Evolutionary conservation across 2,329 filamentous ascomycete genomes (phyloP).

Genomic region (Alternaria sp.): DNA sequence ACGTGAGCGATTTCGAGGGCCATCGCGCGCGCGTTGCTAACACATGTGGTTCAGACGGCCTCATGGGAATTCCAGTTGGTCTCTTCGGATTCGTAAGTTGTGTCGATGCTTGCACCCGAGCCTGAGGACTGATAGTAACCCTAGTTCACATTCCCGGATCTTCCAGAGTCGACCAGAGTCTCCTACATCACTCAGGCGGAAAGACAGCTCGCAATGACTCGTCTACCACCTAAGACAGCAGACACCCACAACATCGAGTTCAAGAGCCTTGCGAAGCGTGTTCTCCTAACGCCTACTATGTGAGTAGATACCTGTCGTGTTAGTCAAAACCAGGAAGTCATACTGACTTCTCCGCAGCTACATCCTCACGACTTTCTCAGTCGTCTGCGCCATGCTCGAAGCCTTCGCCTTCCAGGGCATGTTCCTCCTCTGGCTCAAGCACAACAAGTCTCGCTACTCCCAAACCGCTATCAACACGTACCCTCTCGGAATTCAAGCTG

Average conservation of each 20-base stretch:
- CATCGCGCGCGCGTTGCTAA: background rate
- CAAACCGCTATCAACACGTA: slow-evolving; percentile 63
- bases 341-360: slow-evolving; percentile 34
- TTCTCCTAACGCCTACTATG: slow-evolving; percentile 23
- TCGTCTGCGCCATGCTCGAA: slow-evolving; percentile 43
- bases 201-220: slow-evolving; percentile 22
- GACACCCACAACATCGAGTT: slow-evolving; percentile 27
- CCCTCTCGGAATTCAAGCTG: slow-evolving; percentile 62
- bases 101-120: background rate
- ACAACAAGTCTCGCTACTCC: slow-evolving; percentile 26
- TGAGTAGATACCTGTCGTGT: background rate
- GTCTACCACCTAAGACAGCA: slow-evolving; percentile 27
- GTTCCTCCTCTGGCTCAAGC: slow-evolving; percentile 29
- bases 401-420: slow-evolving; percentile 36
- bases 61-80: slow-evolving; percentile 32
- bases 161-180: slow-evolving; percentile 22
- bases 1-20: background rate
- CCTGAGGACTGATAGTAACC: background rate
- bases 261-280: slow-evolving; percentile 22
- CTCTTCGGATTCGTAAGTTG: slow-evolving; percentile 27
- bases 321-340: background rate
- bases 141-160: slow-evolving; percentile 30
- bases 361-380: slow-evolving; percentile 47
- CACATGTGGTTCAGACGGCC: slow-evolving; percentile 15
- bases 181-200: slow-evolving; percentile 24